A percentile compares a stretch with the other conserved stretches of the same genome.
These are phyloP conservation scores for Linnemannia elongata DNA, from an alignment of 192 early-diverging fungal genomes.

Conservation along the genomic window DNA sequence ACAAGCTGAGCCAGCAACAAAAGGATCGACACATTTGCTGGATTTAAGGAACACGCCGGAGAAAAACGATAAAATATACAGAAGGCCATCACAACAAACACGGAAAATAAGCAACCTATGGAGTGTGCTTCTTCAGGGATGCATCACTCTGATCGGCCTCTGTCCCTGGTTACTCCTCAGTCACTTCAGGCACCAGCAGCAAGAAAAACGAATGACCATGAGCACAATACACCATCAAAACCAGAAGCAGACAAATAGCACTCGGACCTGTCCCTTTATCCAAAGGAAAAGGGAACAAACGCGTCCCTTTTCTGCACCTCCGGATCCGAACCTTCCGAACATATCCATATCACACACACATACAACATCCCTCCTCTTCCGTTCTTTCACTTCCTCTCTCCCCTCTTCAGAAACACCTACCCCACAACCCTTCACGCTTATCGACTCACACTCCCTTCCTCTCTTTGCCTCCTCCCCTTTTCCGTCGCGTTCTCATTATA, in stretches of 20 bases:
- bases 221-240: not conserved
- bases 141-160: not conserved
- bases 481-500: not conserved
- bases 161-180: not conserved
- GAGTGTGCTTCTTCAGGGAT: not conserved
- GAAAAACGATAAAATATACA: not conserved
- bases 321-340: constrained; percentile 7
- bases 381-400: not conserved
- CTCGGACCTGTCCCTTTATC: not conserved
- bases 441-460: not conserved
- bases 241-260: not conserved
- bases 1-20: not conserved
- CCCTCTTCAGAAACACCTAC: not conserved
- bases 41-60: constrained; percentile 4
- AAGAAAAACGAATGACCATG: not conserved
- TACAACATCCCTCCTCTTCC: too few species aligned
- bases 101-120: not conserved
- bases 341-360: not conserved
- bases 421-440: not conserved
- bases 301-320: constrained; percentile 2
- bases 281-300: not conserved
- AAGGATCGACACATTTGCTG: not conserved
- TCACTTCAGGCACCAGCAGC: not conserved
- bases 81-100: not conserved
- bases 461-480: not conserved